Evolutionary conservation across 129 eudicot species (phyloP), one percentile per base, ranked within the genome.

Genomic region (Artemisia annua): DNA sequence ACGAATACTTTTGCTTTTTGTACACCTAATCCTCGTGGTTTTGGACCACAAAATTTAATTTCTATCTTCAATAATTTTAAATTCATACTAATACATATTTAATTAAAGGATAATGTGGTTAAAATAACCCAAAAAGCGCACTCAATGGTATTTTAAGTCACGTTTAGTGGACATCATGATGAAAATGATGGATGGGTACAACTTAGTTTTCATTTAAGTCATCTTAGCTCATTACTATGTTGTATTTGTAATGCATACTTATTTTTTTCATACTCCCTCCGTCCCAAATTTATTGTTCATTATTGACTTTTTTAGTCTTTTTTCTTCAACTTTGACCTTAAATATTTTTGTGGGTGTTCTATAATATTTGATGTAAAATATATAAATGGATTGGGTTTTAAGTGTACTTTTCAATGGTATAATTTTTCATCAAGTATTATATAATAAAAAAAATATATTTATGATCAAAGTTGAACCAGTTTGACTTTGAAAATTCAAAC

Each of bases 151-250:
- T 60, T 50, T 49, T 61, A 67, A 77, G 81, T 77, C 75, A 69
- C 70, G 70, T 69, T 77, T 69, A 69, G 81, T 77, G 81, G 81
- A 69, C 81, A 61, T 20, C 76, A 69, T 69, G 54, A 60, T 77
- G 75, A 59, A 59, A 77, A 17, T 69, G 70, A 59, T 18, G 63
- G 75, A 24, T 63, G 35, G 75, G 55, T 77, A 70, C 28, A 50
- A 68, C 43, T 43, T 76, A 16, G 60, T 58, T 67, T 68, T 76
- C 63, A 18, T 26, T 2, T 8, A 17, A 57, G 49, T 57, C 32
- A 67, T 66, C 6, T 44, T 54, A 43, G 28, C 55, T 46, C 1
- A 67, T 44, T 46, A 15, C 12, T 43, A 43, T n/a, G n/a, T 54
- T 13, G 20, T 73, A 48, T 50, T 55, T 3, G 3, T 71, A 11